Base-by-base conservation (phyloP, 2,329 filamentous ascomycete genomes). In the Cordyceps militaris region DNA sequence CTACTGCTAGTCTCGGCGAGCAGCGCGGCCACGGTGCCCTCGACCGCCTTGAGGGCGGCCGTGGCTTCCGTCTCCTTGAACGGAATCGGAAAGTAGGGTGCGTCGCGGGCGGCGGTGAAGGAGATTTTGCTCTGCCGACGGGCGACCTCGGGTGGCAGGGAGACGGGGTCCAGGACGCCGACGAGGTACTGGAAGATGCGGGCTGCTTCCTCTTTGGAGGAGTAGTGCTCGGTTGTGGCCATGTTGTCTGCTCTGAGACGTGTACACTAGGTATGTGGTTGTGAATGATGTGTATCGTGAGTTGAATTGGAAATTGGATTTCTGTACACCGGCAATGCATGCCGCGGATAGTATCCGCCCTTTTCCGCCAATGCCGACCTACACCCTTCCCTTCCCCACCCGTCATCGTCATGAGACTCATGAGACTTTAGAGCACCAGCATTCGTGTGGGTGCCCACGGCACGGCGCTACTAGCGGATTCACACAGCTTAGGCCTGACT, bases 31-130 rank as follows among this genome's bases (percentile, higher is more conserved):
- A 73, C 55, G 1, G 62, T 65, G 5, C 65, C 72, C 30, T 79
- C 76, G 4, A 78, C 63, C 0, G 74, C 74, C 58, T 78, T 78
- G 19, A 78, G 61, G 0, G 76, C 76, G 7, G 73, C 73, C 1
- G 68, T 66, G 3, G 73, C 67, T 59, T 78, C 76, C 0, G 74
- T 76, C 61, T 78, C 75, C 48, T 77, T 77, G 63, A 77, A 76
- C 0, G 76, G 76, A 13, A 76, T 76, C 0, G 75, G 75, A 32
- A 77, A 78, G 60, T 76, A 78, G 0, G 73, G 71, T 52, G 61
- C 62, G 60, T 76, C 70, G 16, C 66, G 67, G 3, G 63, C 60
- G 13, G 70, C 68, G 0, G 66, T 69, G 53, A 76, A 73, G 1
- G 63, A 59, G n/a, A 74, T 65, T 36, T 64, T 62, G 2, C 58